These are phyloP conservation scores for Rosellinia necatrix DNA, from an alignment of 2,329 filamentous ascomycete species.

Conservation along the genomic window DNA sequence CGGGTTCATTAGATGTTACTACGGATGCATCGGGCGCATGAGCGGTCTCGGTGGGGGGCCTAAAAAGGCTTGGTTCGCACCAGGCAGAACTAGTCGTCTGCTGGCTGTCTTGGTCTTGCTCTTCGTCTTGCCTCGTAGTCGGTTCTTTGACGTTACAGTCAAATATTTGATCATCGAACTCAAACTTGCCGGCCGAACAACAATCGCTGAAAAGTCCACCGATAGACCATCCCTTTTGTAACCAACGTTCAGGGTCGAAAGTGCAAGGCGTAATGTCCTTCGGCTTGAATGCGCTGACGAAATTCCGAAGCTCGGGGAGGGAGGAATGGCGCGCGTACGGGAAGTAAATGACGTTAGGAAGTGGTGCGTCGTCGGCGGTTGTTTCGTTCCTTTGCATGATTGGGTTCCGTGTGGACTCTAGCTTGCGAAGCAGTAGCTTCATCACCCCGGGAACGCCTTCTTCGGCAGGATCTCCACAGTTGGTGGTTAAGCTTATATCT, in stretches of 20 bases:
- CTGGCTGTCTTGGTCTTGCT: not conserved
- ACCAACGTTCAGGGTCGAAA: constrained; percentile 67
- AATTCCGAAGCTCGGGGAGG: constrained; percentile 74
- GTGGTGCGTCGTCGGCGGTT: not conserved
- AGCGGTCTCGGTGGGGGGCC: not conserved
- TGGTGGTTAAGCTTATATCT: constrained; percentile 43
- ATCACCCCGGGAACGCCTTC: constrained; percentile 25
- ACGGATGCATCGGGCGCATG: not conserved
- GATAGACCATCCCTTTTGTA: constrained; percentile 64
- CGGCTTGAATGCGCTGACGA: constrained; percentile 71
- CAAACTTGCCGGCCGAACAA: constrained; percentile 65
- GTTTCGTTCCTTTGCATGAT: constrained; percentile 15
- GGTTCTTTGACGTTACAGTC: constrained; percentile 32
- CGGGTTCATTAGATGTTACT: not conserved
- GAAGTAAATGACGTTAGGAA: constrained; percentile 61
- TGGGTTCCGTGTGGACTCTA: constrained; percentile 21
- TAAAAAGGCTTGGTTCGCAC: constrained; percentile 1
- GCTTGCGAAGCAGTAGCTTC: constrained; percentile 25
- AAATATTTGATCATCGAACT: constrained; percentile 70
- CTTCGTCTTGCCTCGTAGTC: not conserved
- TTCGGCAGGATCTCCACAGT: constrained; percentile 36
- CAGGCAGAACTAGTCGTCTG: not conserved
- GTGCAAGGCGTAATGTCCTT: constrained; percentile 85
- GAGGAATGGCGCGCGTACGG: constrained; percentile 92
- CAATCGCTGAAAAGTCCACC: constrained; percentile 70